Evolutionary conservation across 352 stramenopile species (phyloP), one percentile per base, ranked within the genome.

Genomic region (Thalassiosira livingstoniorum): DNA sequence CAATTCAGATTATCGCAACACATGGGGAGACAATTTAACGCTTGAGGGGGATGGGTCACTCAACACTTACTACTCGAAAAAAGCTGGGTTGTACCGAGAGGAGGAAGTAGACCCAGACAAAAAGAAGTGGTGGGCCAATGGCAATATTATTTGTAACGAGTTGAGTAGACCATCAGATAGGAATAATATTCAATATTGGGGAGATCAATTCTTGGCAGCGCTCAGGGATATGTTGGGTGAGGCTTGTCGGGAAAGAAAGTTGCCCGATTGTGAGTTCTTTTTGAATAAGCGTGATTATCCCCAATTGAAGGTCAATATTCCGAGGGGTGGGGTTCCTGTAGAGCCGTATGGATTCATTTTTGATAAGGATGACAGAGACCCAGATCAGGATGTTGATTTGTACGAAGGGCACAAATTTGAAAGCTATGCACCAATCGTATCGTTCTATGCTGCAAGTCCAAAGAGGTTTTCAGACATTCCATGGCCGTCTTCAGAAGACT

Each of bases 211-310:
- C 75, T 86, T 99, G 29, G 95, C 96, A 25, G 95, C 98, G 54
- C 87, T 99, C 2, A 92, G 97, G 31, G 97, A 99, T 85, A 98
- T 99, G 96, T 90, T 99, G 5, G 97, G 98, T 68, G 96, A 98
- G 79, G 91, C 96, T 4, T 99, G 97, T 91, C 93, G 95, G 74
- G 85, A 98, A 68, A 94, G 97, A 37, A 87, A 96, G 51, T 96
- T 99, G 60, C 96, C 97, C 2, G 98, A 99, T 87, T 99, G 97
- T 85, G 98, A 99, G 87, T 99, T 99, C 78, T 99, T 99, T 91
- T 97, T 99, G 80, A 99, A 99, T 92, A 99, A 99, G 87, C 93
- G 97, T 57, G 97, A 99, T 88, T 99, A 99, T 87, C 98, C 98
- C 34, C 97, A 99, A 76, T 90, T 99, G 29, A 99, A 99, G 92